These are phyloP conservation scores for Ricinus communis DNA, from an alignment of 345 rosid species.

Conservation along the genomic window DNA sequence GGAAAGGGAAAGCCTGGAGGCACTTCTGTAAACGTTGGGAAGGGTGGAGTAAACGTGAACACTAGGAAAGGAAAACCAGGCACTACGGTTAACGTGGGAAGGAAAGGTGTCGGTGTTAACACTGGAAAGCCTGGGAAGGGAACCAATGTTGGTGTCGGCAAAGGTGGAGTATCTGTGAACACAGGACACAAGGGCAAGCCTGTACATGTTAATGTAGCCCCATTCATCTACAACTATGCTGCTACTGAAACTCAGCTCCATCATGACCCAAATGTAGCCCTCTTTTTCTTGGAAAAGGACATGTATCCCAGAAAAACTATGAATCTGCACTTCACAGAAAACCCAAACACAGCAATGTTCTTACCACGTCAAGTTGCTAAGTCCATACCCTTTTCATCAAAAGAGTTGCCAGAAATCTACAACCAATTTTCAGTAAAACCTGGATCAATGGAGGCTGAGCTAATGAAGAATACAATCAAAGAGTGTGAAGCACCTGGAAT, in stretches of 20 bases:
- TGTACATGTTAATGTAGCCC: conserved; percentile 50
- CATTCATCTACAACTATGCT: conserved; percentile 38
- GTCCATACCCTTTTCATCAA: conserved; percentile 65
- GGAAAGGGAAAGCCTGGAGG: conserved; percentile 27
- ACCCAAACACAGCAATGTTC: conserved; percentile 46
- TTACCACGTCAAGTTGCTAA: conserved; percentile 64
- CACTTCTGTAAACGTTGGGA: conserved; percentile 21
- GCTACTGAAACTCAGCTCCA: conserved; percentile 67
- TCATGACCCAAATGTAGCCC: conserved; percentile 54
- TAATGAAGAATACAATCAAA: conserved; percentile 38
- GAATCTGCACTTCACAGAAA: conserved; percentile 58
- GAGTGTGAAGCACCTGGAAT: conserved; percentile 62
- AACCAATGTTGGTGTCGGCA: conserved; percentile 70
- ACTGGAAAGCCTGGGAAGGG: conserved; percentile 50
- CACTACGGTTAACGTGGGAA: conserved; percentile 47
- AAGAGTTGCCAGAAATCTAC: conserved; percentile 51
- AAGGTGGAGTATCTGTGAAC: conserved; percentile 67
- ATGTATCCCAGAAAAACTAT: conserved; percentile 50
- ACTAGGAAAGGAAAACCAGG: conserved; percentile 53
- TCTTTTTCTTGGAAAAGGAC: conserved; percentile 85
- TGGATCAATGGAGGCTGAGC: conserved; percentile 60
- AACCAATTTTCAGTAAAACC: conserved; percentile 51
- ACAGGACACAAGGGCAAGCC: conserved; percentile 67
- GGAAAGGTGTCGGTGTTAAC: conserved; percentile 45
- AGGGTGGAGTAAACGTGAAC: conserved; percentile 61